Conservation (phyloP, 495 filamentous ascomycete genomes). For the Hyaloscypha finlandica region DNA sequence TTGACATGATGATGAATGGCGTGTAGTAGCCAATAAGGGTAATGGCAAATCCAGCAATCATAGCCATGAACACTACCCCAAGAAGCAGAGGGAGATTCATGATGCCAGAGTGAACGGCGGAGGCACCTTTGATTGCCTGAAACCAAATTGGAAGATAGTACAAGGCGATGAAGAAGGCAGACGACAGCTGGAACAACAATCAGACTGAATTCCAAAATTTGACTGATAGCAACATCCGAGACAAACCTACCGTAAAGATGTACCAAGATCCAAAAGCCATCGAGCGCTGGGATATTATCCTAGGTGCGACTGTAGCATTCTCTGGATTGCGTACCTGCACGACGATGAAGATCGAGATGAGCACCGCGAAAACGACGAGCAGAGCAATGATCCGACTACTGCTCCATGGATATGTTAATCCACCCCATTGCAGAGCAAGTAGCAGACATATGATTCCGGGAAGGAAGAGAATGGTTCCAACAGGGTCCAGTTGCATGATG, state of each 20-base stretch:
- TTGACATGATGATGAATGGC: conserved; percentile 56
- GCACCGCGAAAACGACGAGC: conserved; percentile 66
- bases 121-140: conserved; percentile 65
- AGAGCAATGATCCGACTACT: conserved; percentile 68
- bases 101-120: conserved; percentile 66
- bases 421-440: conserved; percentile 86
- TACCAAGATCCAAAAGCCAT: conserved; percentile 9
- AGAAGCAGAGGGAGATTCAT: conserved; percentile 60
- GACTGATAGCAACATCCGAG: neutral
- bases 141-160: conserved; percentile 86
- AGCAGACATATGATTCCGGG: conserved; percentile 71
- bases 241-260: conserved; percentile 8
- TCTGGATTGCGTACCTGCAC: conserved; percentile 67
- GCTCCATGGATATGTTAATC: conserved; percentile 66
- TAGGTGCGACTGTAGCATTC: conserved; percentile 69
- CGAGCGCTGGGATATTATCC: conserved; percentile 49
- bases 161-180: conserved; percentile 30
- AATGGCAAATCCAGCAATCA: conserved; percentile 52
- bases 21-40: conserved; percentile 65
- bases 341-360: conserved; percentile 60
- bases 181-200: neutral
- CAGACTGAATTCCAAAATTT: neutral
- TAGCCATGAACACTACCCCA: conserved; percentile 46
- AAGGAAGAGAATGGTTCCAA: conserved; percentile 68
- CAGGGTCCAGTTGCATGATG: conserved; percentile 60